Conservation (phyloP, 371 early-diverging fungal species). For the Mucor ambiguus region DNA sequence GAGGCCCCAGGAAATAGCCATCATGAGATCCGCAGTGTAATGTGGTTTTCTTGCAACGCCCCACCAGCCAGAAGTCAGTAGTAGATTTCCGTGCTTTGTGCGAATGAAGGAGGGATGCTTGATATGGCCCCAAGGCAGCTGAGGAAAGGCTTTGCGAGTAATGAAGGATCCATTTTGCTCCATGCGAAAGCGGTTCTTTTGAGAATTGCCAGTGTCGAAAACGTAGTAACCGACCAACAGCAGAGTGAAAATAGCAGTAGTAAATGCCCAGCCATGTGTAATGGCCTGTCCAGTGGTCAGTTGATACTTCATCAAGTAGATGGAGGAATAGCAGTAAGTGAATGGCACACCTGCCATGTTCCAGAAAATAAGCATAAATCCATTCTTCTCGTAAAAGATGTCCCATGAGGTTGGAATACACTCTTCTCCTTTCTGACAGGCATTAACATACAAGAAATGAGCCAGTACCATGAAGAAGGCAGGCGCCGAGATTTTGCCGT, state of each 20-base stretch:
- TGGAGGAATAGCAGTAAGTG: slow-evolving; percentile 60
- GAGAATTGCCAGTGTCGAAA: slow-evolving; percentile 72
- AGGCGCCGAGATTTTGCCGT: slow-evolving; percentile 67
- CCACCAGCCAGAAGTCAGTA: slow-evolving; percentile 89
- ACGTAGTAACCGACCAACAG: slow-evolving; percentile 49
- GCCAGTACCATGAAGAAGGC: slow-evolving; percentile 74
- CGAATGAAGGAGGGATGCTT: slow-evolving; percentile 72
- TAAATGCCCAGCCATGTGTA: slow-evolving; percentile 45
- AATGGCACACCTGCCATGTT: slow-evolving; percentile 67
- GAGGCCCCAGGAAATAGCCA: slow-evolving; percentile 83
- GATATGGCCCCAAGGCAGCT: slow-evolving; percentile 67
- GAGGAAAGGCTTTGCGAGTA: slow-evolving; percentile 61
- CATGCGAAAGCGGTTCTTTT: slow-evolving; percentile 88
- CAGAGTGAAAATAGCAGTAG: slow-evolving; percentile 4
- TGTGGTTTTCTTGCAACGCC: slow-evolving; percentile 83
- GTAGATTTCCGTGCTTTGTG: slow-evolving; percentile 75
- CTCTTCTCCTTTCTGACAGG: slow-evolving; percentile 80
- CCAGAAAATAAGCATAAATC: slow-evolving; percentile 67
- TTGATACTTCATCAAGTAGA: slow-evolving; percentile 56
- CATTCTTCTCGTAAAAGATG: slow-evolving; percentile 61
- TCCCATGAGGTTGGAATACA: slow-evolving; percentile 80
- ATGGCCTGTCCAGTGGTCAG: slow-evolving; percentile 43
- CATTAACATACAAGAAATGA: slow-evolving; percentile 76
- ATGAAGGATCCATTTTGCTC: slow-evolving; percentile 65
- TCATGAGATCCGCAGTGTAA: slow-evolving; percentile 84